These are phyloP conservation scores for slime mould (Dictyostelium discoideum) DNA, from an alignment of 78 protist species.

Conservation along the genomic window DNA sequence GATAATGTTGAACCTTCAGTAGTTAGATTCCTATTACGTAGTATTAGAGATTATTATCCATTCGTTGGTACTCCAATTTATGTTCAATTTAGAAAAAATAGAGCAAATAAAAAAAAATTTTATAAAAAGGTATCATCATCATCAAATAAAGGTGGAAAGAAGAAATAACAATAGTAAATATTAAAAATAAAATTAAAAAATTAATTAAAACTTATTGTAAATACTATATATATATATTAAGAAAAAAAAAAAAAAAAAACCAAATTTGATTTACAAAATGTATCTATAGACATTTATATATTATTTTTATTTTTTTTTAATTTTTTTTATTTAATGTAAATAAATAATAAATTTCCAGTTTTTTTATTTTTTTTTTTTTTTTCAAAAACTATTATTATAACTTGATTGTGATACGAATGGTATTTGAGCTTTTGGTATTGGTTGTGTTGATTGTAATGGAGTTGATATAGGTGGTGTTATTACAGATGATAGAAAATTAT, in stretches of 20 bases:
- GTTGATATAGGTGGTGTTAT: background rate
- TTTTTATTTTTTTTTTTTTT: background rate
- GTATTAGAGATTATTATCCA: constrained; percentile 47
- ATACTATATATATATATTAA: background rate
- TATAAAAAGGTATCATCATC: background rate
- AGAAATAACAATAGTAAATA: background rate
- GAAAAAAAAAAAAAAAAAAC: background rate
- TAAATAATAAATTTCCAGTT: background rate
- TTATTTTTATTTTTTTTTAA: background rate
- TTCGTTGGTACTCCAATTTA: constrained; percentile 67
- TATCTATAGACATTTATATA: background rate
- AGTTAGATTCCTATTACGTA: background rate
- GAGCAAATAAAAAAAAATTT: background rate
- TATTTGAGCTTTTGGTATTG: background rate
- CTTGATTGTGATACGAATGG: background rate
- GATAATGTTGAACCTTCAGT: constrained; percentile 30
- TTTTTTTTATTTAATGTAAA: background rate
- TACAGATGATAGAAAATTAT: background rate
- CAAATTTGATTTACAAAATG: background rate
- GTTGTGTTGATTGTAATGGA: background rate
- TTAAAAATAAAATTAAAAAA: background rate
- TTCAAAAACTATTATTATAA: background rate
- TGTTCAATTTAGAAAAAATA: constrained; percentile 54
- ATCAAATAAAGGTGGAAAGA: background rate
- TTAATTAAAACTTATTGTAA: background rate